Evolutionary conservation across 805 yeast genomes (phyloP), one percentile per base, ranked within the genome.

Genomic region (Metschnikowia aberdeeniae): DNA sequence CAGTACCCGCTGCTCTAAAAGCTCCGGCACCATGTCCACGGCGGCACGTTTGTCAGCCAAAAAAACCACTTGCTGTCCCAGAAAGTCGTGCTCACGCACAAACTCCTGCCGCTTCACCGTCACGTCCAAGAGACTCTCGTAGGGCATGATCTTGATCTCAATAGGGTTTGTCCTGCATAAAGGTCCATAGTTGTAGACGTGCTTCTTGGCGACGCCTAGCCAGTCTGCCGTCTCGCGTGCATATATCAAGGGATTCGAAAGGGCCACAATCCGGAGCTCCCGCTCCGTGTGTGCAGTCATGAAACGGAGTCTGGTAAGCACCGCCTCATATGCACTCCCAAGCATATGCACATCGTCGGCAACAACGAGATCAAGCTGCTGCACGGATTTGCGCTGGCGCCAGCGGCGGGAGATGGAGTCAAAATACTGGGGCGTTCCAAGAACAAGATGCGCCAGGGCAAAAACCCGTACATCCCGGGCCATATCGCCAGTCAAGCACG

Each of bases 141-240:
- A 52, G 4, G 77, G 71, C 44, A 76, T 78, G 36, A 86, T 56
- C 51, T 74, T 82, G 17, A 86, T 79, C 43, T 71, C 73, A 11
- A 88, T 54, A 3, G 86, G 80, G 35, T 66, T 59, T 7, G 70
- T 66, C 45, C 92, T 70, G 36, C 81, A 83, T 40, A 68, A 68
- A 0, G 95, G 82, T 13, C 80, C 75, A 59, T 85, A 89, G 56
- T 89, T 89, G 68, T 73, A 88, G 5, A 82, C 72, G 40, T 80
- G 72, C 17, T 63, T 67, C 55, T 80, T 83, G 1, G 74, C 54
- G 22, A 85, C 82, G 2, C 93, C 95, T 26, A 93, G 63, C 97
- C 98, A 93, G 43, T 84, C 87, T 1, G 86, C 92, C 46, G 90
- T 64, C 52, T 88, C 96, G 42, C 79, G 73, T 3, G 85, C 86